Evolutionary conservation across 2,329 filamentous ascomycete genomes (phyloP).

Genomic region (Paracorniculantispora psalliotae): DNA sequence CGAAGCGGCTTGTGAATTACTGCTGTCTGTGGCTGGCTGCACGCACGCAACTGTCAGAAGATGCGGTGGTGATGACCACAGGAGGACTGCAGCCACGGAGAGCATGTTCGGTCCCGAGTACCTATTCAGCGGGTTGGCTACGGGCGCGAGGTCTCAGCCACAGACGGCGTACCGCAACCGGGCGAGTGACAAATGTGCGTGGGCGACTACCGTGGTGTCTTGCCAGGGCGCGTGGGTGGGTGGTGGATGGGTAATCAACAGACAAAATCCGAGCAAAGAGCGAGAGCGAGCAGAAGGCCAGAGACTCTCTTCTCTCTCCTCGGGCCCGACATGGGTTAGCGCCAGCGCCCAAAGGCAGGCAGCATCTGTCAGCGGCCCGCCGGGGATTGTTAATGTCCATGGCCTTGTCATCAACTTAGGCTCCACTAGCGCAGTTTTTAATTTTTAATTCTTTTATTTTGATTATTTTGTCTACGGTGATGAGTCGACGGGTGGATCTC

Average conservation of each 20-base stretch:
- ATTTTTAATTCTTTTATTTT: no score
- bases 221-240: neutral
- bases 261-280: conserved; percentile 1
- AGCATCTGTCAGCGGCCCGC: conserved; percentile 10
- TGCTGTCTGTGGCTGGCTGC: no score
- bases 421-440: neutral
- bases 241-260: neutral
- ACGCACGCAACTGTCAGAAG: no score
- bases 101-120: no score
- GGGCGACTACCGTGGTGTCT: neutral
- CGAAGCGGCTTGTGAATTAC: no score
- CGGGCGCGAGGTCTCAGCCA: neutral
- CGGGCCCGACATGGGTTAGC: neutral
- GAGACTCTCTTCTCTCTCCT: no score
- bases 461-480: neutral
- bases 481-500: conserved; percentile 14
- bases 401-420: conserved; percentile 5
- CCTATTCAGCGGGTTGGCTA: no score
- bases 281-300: neutral
- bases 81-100: no score
- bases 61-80: no score
- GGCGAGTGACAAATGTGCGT: conserved; percentile 5
- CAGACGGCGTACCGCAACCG: conserved; percentile 11
- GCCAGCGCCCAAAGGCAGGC: no score
- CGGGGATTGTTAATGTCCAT: conserved; percentile 14